Percentiles rank a stretch among this genome's conserved stretches.
Evolutionary conservation across 148 eudicot species (phyloP).

Genomic region (Mesembryanthemum crystallinum): DNA sequence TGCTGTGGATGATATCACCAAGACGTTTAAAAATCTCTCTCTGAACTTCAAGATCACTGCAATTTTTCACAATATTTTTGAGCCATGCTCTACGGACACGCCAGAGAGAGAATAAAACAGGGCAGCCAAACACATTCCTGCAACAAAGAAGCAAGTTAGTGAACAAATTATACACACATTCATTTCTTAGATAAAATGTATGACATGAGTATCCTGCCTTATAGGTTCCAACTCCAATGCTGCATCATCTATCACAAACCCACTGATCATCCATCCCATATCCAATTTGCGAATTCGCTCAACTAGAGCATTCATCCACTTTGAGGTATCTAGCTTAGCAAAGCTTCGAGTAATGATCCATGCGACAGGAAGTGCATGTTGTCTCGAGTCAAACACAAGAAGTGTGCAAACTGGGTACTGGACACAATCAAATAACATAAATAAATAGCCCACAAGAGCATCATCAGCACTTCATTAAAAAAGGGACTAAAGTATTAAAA

Average conservation of each 20-base stretch:
- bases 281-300: conserved; percentile 69
- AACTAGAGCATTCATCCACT: conserved; percentile 90
- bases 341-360: conserved; percentile 86
- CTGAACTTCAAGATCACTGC: conserved; percentile 53
- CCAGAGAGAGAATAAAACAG: conserved; percentile 81
- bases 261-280: conserved; percentile 72
- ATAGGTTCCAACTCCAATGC: conserved; percentile 83
- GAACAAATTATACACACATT: not conserved
- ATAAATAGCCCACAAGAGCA: conserved; percentile 22
- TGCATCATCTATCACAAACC: conserved; percentile 90
- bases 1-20: conserved; percentile 61
- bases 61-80: conserved; percentile 69
- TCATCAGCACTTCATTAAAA: conserved; percentile 12
- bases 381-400: conserved; percentile 96
- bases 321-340: conserved; percentile 76
- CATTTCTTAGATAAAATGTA: too few species aligned
- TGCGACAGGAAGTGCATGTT: conserved; percentile 95
- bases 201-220: conserved; percentile 47
- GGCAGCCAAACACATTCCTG: conserved; percentile 91
- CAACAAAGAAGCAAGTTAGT: conserved; percentile 24
- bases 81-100: conserved; percentile 95
- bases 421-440: conserved; percentile 35
- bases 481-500: not conserved
- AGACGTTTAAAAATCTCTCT: conserved; percentile 72
- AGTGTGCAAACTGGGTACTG: conserved; percentile 95